These are phyloP conservation scores for Epicoccum sorghinum DNA, from an alignment of 2,329 filamentous ascomycete species.

Conservation along the genomic window DNA sequence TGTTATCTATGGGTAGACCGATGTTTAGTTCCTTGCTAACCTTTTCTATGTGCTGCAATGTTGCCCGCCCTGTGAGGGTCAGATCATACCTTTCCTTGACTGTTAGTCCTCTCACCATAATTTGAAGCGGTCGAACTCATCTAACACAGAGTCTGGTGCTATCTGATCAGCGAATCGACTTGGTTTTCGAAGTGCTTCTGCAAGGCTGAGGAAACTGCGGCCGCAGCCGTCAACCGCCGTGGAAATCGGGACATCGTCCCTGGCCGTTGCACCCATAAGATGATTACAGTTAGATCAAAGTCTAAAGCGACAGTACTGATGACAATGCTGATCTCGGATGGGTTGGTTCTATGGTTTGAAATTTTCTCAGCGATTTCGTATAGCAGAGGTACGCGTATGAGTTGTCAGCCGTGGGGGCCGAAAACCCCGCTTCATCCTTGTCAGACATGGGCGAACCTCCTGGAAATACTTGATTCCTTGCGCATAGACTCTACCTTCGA, in stretches of 20 bases:
- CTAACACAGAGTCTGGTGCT: neutral
- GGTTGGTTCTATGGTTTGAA: too few species aligned
- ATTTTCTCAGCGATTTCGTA: neutral
- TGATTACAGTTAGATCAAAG: too few species aligned
- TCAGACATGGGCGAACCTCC: too few species aligned
- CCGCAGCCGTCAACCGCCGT: conserved; percentile 5
- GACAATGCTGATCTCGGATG: too few species aligned
- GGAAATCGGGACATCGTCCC: neutral
- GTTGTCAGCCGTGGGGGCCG: conserved; percentile 14
- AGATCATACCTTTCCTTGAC: neutral
- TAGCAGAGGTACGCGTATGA: neutral
- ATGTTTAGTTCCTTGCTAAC: neutral
- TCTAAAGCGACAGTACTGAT: too few species aligned
- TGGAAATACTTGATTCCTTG: too few species aligned
- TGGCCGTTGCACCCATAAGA: neutral
- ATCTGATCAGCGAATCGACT: neutral
- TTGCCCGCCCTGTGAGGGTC: neutral
- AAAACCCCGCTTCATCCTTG: conserved; percentile 2
- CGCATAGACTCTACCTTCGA: too few species aligned
- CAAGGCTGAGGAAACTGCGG: conserved; percentile 8
- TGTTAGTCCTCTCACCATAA: neutral
- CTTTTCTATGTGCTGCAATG: conserved; percentile 5
- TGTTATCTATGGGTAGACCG: neutral
- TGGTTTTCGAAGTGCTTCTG: neutral
- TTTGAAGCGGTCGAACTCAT: conserved; percentile 12